Conservation (phyloP, 78 protist species). For the slime mould (Dictyostelium discoideum) region dicty_2.7 NC_007089.4:3350001-3350500, state of each 20-base stretch:
- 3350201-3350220: conserved; percentile 32
- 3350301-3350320: conserved; percentile 46
- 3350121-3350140: conserved; percentile 19
- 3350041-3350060: neutral
- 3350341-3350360: conserved; percentile 53
- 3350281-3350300: conserved; percentile 64
- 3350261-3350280: conserved; percentile 50
- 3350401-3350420: conserved; percentile 67
- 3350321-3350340: conserved; percentile 39
- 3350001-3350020: conserved; percentile 31
- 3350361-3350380: conserved; percentile 63
- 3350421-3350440: conserved; percentile 46
- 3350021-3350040: neutral
- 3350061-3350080: conserved; percentile 70
- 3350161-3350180: conserved; percentile 43
- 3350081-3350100: conserved; percentile 52
- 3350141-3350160: conserved; percentile 50
- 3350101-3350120: conserved; percentile 32
- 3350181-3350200: conserved; percentile 57
- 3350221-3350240: conserved; percentile 25
- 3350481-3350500: conserved; percentile 64
- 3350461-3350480: conserved; percentile 67
- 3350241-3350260: conserved; percentile 77
- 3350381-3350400: conserved; percentile 63
- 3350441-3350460: conserved; percentile 36